A percentile compares a stretch with the other conserved stretches of the same genome.
Evolutionary conservation across 2,329 filamentous ascomycete genomes (phyloP).

Genomic region (Mycosphaerella sp.): DNA sequence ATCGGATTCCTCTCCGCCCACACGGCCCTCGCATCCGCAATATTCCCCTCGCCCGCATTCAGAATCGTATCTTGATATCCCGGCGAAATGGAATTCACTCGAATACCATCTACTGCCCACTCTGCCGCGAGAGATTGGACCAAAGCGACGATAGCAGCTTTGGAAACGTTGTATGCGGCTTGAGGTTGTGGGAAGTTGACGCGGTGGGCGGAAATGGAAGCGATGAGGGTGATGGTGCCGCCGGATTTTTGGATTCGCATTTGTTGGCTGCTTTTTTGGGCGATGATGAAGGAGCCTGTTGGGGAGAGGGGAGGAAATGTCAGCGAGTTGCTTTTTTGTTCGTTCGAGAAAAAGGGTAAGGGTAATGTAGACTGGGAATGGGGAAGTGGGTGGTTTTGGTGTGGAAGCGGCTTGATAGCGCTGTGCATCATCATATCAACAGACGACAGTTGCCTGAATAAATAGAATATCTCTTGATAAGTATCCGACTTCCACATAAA

Average conservation of each 20-base stretch:
- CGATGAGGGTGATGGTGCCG: conserved; percentile 60
- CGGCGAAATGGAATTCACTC: conserved; percentile 64
- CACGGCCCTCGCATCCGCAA: conserved; percentile 31
- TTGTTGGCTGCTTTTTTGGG: conserved; percentile 56
- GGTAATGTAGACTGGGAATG: no score
- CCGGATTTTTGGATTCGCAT: conserved; percentile 49
- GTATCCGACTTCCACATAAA: no score
- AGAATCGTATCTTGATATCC: conserved; percentile 74
- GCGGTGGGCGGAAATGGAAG: conserved; percentile 61
- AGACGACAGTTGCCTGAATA: no score
- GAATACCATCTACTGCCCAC: conserved; percentile 65
- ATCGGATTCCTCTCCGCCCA: conserved; percentile 36
- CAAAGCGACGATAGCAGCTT: conserved; percentile 59
- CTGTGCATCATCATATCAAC: no score
- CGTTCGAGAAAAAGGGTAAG: no score
- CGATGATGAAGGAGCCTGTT: conserved; percentile 63
- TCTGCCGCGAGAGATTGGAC: conserved; percentile 63
- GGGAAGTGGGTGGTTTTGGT: no score
- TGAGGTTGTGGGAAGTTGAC: conserved; percentile 71
- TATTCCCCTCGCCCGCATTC: conserved; percentile 44
- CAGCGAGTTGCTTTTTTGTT: no score
- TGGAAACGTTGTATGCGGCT: conserved; percentile 64
- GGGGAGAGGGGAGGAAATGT: no score
- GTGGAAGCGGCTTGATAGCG: no score
- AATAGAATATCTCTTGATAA: no score